Percentiles rank a stretch among this genome's conserved stretches.
Evolutionary conservation across 2,329 filamentous ascomycete genomes (phyloP).

Genomic region (Sclerotinia sclerotiorum): DNA sequence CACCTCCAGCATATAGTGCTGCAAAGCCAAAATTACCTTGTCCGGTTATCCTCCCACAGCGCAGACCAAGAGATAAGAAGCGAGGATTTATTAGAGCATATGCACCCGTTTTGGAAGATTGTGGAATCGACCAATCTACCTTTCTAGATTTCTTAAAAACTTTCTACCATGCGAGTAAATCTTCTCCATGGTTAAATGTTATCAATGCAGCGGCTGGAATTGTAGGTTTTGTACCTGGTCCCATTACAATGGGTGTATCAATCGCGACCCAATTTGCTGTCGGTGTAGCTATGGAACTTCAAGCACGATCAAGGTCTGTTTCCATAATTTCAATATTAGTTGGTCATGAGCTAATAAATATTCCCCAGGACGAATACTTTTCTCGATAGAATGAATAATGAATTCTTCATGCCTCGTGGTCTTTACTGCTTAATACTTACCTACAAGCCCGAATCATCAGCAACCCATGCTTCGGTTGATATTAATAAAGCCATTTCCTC

Average conservation of each 20-base stretch:
- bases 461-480: slow-evolving; percentile 35
- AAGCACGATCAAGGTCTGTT: slow-evolving; percentile 30
- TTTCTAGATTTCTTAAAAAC: slow-evolving; percentile 52
- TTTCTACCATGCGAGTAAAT: slow-evolving; percentile 47
- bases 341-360: slow-evolving; percentile 19
- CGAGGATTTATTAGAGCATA: slow-evolving; percentile 56
- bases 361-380: slow-evolving; percentile 47
- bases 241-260: slow-evolving; percentile 46
- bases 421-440: slow-evolving; percentile 56
- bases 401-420: slow-evolving; percentile 57
- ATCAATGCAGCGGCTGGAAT: slow-evolving; percentile 46
- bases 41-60: slow-evolving; percentile 53
- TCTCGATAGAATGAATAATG: slow-evolving; percentile 55
- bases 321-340: neutral
- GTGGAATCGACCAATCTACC: slow-evolving; percentile 49
- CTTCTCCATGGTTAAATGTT: slow-evolving; percentile 43
- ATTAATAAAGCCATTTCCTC: slow-evolving; percentile 43
- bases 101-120: slow-evolving; percentile 48
- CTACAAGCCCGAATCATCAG: slow-evolving; percentile 47
- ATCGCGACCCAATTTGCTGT: slow-evolving; percentile 47
- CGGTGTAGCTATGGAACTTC: slow-evolving; percentile 44
- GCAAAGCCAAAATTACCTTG: slow-evolving; percentile 39
- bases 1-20: slow-evolving; percentile 27
- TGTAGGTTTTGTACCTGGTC: slow-evolving; percentile 41
- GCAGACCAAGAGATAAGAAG: slow-evolving; percentile 49